phyloP scores from a whole-genome alignment of 1,284 basidiomycete species.

The Cutaneotrichosporon cutaneum region DNA sequence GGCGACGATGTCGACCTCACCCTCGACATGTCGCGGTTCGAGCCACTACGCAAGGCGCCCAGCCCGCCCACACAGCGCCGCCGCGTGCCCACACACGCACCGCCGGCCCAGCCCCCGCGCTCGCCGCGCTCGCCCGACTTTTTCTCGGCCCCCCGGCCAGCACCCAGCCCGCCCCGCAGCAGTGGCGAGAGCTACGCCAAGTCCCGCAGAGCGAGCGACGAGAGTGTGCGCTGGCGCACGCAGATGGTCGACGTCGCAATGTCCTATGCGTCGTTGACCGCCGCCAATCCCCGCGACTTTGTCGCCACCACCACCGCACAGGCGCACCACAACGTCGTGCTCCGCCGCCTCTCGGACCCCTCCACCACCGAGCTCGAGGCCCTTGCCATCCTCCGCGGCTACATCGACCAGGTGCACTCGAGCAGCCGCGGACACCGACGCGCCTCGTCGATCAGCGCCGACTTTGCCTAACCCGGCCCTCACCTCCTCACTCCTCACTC shows the following conservation, averaged over 20 bases:
- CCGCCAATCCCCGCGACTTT: constrained; percentile 9
- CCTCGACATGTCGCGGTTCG: neutral
- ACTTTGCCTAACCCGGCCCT: neutral
- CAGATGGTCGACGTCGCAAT: constrained; percentile 14
- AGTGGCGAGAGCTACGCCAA: neutral
- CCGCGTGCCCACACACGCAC: neutral
- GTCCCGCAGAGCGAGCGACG: neutral
- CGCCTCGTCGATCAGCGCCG: neutral
- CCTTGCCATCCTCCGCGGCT: constrained; percentile 16
- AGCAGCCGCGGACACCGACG: neutral
- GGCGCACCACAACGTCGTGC: constrained; percentile 4
- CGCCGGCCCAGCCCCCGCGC: neutral
- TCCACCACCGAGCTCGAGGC: constrained; percentile 16
- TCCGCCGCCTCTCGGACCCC: constrained; percentile 16
- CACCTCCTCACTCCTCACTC: too few species aligned
- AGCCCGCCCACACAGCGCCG: neutral
- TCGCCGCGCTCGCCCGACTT: neutral
- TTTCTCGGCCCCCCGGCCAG: neutral
- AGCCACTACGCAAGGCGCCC: neutral
- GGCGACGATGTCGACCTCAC: constrained; percentile 3
- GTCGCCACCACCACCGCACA: neutral
- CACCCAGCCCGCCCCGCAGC: neutral
- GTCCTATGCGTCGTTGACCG: constrained; percentile 4
- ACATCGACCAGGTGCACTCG: constrained; percentile 17
- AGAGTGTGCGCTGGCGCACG: constrained; percentile 8